Evolutionary conservation across 2,329 filamentous ascomycete genomes (phyloP).

Genomic region (Incumbomyces delicatus): DNA sequence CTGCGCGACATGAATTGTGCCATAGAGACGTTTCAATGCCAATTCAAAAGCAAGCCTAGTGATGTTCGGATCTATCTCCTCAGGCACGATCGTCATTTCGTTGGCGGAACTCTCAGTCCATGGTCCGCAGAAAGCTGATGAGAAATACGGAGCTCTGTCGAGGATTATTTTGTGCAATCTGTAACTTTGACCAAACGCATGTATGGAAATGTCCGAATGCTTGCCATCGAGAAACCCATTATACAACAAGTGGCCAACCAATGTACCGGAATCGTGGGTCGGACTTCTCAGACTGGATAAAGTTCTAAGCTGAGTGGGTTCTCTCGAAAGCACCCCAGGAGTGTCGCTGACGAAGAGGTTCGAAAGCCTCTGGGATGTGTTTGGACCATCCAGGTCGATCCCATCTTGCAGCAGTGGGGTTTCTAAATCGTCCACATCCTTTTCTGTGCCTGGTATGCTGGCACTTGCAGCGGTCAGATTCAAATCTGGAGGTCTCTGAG

Average conservation of each 20-base stretch:
- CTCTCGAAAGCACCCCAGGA: slow-evolving; percentile 20
- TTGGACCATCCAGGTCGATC: slow-evolving; percentile 12
- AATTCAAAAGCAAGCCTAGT: slow-evolving; percentile 45
- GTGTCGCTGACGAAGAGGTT: slow-evolving; percentile 22
- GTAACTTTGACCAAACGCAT: slow-evolving; percentile 44
- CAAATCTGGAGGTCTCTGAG: slow-evolving; percentile 10
- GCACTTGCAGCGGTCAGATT: slow-evolving; percentile 6
- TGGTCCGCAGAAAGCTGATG: slow-evolving; percentile 44
- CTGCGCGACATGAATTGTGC: slow-evolving; percentile 38
- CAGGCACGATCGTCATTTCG: slow-evolving; percentile 43
- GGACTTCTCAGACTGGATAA: slow-evolving; percentile 17
- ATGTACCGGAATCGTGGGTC: slow-evolving; percentile 28
- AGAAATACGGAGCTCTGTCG: slow-evolving; percentile 48
- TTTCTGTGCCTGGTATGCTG: slow-evolving; percentile 19
- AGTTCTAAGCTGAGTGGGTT: slow-evolving; percentile 21
- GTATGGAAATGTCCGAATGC: slow-evolving; percentile 45
- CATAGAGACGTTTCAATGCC: slow-evolving; percentile 46
- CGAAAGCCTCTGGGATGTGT: slow-evolving; percentile 23
- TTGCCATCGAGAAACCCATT: slow-evolving; percentile 42
- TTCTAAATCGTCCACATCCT: slow-evolving; percentile 26
- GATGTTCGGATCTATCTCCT: slow-evolving; percentile 45
- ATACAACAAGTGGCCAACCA: slow-evolving; percentile 44
- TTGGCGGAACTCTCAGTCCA: slow-evolving; percentile 46
- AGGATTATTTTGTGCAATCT: slow-evolving; percentile 45
- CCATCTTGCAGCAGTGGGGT: slow-evolving; percentile 10